Base-by-base conservation (phyloP, 2,329 filamentous ascomycete species). In the Juglanconis sp. region DNA sequence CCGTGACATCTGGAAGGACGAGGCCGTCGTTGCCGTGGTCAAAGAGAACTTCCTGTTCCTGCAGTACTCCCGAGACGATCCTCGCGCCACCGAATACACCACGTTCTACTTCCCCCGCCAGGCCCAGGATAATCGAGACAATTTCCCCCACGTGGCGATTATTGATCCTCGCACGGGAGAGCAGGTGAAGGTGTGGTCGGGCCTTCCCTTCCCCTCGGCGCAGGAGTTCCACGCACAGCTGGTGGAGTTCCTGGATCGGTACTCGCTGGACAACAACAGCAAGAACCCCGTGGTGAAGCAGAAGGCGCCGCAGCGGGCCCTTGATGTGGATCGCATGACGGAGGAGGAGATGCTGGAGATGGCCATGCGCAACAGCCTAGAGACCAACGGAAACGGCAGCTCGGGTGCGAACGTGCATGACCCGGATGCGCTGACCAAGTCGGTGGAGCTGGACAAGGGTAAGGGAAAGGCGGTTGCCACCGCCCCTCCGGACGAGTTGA, bases 301-400 rank as follows among this genome's bases (percentile, higher is more conserved):
- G 3, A 89, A 92, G 70, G 82, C 82, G 59, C 79, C 84, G 50
- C 88, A 88, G 59, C 63, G 64, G 70, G 81, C 85, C 55, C 81
- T 90, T 57, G 91, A 94, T 65, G 85, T 97, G 2, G 89, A 90
- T 61, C 87, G 90, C 44, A 94, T 99, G 88, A 96, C 92, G 0
- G 95, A 99, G 71, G 93, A 98, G 53, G 93, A 99, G 76, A 96
- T 96, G 92, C 79, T 99, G 67, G 90, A 97, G 73, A 87, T 97
- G 84, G 95, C 95, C 0, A 74, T 99, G 70, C 87, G 93, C 72
- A 95, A 96, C 76, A 97, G 93, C 70, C 77, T 98, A 50, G 87
- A 86, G 13, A 84, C 81, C 1, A 71, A 68, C n/a, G 63, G 62
- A 36, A 77, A 76, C 40, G 75, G 73, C 17, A 74, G 70, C 68